Conservation (phyloP, 306 rosid genomes). For the Calophaca sinica region DNA sequence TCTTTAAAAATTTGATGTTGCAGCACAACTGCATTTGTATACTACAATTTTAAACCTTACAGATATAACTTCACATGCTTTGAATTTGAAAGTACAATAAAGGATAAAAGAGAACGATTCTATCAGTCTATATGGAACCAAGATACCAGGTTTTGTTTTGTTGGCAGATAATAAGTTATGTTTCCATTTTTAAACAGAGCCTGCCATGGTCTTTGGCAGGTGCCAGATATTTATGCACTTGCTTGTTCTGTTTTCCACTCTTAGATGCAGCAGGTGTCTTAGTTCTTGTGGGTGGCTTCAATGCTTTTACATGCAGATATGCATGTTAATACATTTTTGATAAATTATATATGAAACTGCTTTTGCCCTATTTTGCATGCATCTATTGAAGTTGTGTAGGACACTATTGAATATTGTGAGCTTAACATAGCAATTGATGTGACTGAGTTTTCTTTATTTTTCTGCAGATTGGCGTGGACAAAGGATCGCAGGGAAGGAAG, state of each 20-base stretch:
- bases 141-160: neutral
- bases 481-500: conserved; percentile 74
- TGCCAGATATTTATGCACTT: neutral
- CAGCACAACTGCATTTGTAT: neutral
- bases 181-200: too few species aligned
- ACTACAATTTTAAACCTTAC: neutral
- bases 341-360: neutral
- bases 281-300: conserved; percentile 2
- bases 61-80: neutral
- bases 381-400: conserved; percentile 19
- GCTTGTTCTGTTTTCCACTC: conserved; percentile 8
- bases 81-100: neutral
- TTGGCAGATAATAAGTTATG: too few species aligned
- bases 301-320: neutral
- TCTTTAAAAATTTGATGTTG: neutral
- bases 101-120: neutral
- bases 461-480: conserved; percentile 89
- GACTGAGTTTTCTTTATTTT: neutral
- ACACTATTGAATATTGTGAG: neutral
- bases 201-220: neutral
- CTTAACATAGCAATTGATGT: conserved; percentile 1
- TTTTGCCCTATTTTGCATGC: conserved; percentile 12
- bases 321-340: neutral
- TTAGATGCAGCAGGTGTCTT: neutral
- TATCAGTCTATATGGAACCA: neutral